These are phyloP conservation scores for Zanthoxylum bungeanum DNA, from an alignment of 345 rosid species.

Conservation along the genomic window DNA sequence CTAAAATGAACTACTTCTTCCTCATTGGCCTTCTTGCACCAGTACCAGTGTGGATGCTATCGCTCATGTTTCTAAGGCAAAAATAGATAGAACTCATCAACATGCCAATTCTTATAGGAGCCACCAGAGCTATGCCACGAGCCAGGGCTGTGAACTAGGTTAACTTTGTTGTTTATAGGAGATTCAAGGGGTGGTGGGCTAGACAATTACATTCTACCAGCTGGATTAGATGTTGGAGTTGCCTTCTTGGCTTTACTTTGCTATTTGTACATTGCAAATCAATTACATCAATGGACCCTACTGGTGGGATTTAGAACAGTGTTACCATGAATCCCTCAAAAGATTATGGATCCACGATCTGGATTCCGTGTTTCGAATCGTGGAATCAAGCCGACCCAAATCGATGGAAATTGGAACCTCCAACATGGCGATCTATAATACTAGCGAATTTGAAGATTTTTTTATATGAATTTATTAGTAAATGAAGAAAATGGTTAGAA, in stretches of 20 bases:
- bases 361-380: no score
- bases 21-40: neutral
- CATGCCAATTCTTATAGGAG: neutral
- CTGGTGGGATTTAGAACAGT: conserved; percentile 3
- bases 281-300: neutral
- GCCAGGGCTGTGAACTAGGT: neutral
- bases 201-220: neutral
- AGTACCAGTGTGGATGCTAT: neutral
- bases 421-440: no score
- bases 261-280: neutral
- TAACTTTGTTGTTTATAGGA: neutral
- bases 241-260: neutral
- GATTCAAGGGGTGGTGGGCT: neutral
- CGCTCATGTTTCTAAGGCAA: neutral
- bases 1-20: neutral
- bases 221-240: conserved; percentile 3
- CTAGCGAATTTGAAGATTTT: no score
- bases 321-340: no score
- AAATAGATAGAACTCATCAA: neutral
- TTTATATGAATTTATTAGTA: no score
- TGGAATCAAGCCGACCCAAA: no score
- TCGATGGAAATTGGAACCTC: no score
- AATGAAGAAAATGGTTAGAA: no score
- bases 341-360: no score
- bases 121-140: neutral